Evolutionary conservation across 768 basidiomycete species (phyloP).

Genomic region (Crepidotus variabilis): DNA sequence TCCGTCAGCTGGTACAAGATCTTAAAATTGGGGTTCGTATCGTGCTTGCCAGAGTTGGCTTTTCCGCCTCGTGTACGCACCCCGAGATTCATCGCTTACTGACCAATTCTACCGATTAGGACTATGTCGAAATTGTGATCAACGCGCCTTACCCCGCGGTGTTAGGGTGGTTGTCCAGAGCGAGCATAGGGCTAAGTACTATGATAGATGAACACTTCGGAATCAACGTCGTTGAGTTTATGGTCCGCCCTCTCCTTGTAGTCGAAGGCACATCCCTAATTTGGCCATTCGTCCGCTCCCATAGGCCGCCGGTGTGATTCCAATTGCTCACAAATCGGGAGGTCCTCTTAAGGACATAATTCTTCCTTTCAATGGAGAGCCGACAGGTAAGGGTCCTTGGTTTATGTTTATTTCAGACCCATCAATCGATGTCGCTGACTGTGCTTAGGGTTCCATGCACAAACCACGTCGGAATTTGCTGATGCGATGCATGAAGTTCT

Average conservation of each 20-base stretch:
- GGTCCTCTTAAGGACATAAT: slow-evolving; percentile 92
- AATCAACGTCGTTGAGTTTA: slow-evolving; percentile 96
- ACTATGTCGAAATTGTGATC: slow-evolving; percentile 70
- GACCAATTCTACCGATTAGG: slow-evolving; percentile 34
- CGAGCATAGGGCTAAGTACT: slow-evolving; percentile 87
- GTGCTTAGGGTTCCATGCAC: slow-evolving; percentile 73
- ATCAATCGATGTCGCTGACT: neutral
- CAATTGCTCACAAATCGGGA: slow-evolving; percentile 89
- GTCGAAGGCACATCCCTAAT: neutral
- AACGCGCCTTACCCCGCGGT: slow-evolving; percentile 79
- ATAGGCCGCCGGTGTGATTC: slow-evolving; percentile 92
- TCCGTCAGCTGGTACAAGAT: slow-evolving; percentile 56
- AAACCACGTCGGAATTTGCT: slow-evolving; percentile 60
- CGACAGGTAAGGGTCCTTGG: slow-evolving; percentile 49
- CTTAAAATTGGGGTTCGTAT: slow-evolving; percentile 60
- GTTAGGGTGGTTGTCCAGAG: slow-evolving; percentile 63
- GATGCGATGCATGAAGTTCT: slow-evolving; percentile 61
- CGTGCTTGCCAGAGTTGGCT: too few relatives aligned
- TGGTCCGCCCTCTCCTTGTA: slow-evolving; percentile 52
- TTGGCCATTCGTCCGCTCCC: neutral
- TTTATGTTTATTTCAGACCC: neutral
- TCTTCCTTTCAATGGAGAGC: slow-evolving; percentile 66
- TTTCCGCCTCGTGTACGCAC: neutral
- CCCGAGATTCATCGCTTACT: neutral
- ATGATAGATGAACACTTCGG: slow-evolving; percentile 99